Evolutionary conservation across 768 basidiomycete genomes (phyloP), one percentile per base, ranked within the genome.

Genomic region (Pleurotus pulmonarius): DNA sequence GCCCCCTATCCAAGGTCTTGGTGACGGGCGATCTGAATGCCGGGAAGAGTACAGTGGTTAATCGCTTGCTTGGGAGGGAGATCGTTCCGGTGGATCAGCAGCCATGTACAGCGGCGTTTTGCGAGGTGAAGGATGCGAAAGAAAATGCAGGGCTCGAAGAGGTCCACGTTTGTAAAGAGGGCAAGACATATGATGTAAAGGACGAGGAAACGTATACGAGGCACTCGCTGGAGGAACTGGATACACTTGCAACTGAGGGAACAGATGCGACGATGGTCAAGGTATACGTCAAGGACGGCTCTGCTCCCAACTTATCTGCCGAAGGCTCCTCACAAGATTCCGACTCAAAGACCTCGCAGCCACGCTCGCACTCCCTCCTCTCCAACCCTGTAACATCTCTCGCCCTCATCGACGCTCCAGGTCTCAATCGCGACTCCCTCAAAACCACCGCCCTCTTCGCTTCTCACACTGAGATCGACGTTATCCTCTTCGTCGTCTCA

Each of bases 51-150:
- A 98, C 97, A 0, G 92, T 99, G 67, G 93, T 99, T 68, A 99
- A 99, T 66, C 92, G 96, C 4, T 77, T 99, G 34, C 83, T 99
- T 4, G 80, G 94, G 46, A 82, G 94, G 5, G 85, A 92, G 65
- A 86, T 97, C 44, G 92, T 99, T 89, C 94, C 97, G 6, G 87
- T 95, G 58, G 97, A 99, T 70, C 94, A 99, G 68, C 97, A 98
- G 68, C 97, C 97, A 3, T 92, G 94, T 70, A 99, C 97, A 0
- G 94, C 94, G 25, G 87, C 94, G 26, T 99, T 99, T 67, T 96
- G 93, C 72, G 94, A 98, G 71, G 97, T 99, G 1, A 90, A 92
- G 61, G 92, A 95, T 64, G 92, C 91, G 2, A 77, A 85, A 25
- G 92, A 92, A 64, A 92, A 92, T 67, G 71, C 75, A 18, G 88